A percentile compares a stretch with the other conserved stretches of the same genome.
Evolutionary conservation across 2,329 filamentous ascomycete species (phyloP).

Genomic region (Tolypocladium cylindrosporum): DNA sequence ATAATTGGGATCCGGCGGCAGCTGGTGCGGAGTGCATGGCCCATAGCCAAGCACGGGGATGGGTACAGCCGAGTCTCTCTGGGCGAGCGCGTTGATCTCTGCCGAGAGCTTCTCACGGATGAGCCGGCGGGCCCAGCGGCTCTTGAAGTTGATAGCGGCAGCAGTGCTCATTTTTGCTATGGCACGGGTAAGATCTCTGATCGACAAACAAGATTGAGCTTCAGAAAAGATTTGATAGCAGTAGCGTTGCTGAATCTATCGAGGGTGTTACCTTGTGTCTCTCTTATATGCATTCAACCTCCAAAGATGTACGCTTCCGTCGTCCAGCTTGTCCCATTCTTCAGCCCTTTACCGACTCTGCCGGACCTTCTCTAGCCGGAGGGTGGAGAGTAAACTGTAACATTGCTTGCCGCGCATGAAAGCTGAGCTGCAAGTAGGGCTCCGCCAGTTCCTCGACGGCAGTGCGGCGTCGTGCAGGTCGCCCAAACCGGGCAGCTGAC

Average conservation of each 20-base stretch:
- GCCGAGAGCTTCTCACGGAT: background rate
- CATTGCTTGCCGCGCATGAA: background rate
- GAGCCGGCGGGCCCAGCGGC: background rate
- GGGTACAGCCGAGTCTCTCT: background rate
- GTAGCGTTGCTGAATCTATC: background rate
- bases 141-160: background rate
- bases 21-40: background rate
- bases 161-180: background rate
- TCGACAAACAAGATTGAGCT: background rate
- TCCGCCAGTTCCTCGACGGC: too few relatives aligned
- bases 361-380: background rate
- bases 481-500: too few relatives aligned
- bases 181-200: background rate
- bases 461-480: too few relatives aligned
- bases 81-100: background rate
- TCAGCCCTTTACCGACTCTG: background rate
- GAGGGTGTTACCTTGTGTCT: background rate
- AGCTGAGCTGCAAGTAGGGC: background rate
- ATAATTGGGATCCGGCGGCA: background rate
- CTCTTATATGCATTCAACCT: background rate
- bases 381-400: background rate
- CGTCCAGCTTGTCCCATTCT: background rate
- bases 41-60: background rate
- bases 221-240: background rate
- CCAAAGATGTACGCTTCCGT: background rate